phyloP scores from a whole-genome alignment of 2,329 filamentous ascomycete species.

The Coniochaeta hoffmannii region DNA sequence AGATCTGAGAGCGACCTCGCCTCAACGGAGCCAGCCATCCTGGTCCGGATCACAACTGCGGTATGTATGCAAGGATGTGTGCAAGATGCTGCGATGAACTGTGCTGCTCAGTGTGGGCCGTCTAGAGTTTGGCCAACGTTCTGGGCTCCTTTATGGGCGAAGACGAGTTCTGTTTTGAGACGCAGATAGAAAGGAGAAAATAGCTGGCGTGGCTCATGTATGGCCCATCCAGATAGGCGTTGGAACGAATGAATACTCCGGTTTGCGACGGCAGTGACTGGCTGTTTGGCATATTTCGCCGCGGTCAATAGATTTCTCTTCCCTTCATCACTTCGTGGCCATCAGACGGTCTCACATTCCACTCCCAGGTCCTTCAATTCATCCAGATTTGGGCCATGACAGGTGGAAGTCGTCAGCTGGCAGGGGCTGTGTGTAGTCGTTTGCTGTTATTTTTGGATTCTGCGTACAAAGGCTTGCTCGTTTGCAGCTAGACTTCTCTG shows the following conservation, averaged over 20 bases:
- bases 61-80: no score
- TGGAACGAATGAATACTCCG: no score
- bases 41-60: no score
- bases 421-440: constrained; percentile 3
- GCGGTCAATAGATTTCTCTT: not conserved
- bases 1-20: constrained; percentile 77
- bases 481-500: not conserved
- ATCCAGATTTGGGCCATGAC: not conserved
- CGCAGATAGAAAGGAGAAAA: no score
- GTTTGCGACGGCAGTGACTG: no score
- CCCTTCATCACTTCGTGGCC: not conserved
- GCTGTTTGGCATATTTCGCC: not conserved
- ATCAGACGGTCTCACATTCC: constrained; percentile 9
- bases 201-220: no score
- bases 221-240: no score
- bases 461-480: not conserved
- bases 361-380: not conserved
- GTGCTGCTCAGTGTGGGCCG: no score
- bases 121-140: no score
- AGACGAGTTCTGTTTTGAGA: no score
- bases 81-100: no score
- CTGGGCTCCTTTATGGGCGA: no score
- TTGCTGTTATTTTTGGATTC: not conserved
- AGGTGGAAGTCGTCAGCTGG: constrained; percentile 1
- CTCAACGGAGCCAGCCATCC: constrained; percentile 48